phyloP scores from a whole-genome alignment of 2,329 filamentous ascomycete species.

The Botrytis cinerea region DNA sequence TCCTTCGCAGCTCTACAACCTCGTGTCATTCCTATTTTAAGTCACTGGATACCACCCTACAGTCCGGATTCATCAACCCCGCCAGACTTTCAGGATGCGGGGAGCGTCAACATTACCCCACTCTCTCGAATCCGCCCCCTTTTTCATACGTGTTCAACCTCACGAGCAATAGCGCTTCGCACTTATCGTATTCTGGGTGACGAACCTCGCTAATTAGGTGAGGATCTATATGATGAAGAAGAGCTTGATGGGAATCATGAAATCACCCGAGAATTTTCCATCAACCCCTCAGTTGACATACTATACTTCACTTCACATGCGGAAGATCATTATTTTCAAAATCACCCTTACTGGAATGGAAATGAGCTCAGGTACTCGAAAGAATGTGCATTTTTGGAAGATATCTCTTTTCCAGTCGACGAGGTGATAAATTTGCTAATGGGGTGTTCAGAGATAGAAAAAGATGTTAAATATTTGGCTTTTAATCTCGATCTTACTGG shows the following conservation, averaged over 20 bases:
- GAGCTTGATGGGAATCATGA: background rate
- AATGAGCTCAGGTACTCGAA: fast-evolving
- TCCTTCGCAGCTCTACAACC: background rate
- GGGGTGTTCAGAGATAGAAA: background rate
- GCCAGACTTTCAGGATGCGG: fast-evolving
- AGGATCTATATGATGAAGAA: background rate
- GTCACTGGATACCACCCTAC: background rate
- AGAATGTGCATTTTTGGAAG: background rate
- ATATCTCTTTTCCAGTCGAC: background rate
- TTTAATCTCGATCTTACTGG: background rate
- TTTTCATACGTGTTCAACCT: background rate
- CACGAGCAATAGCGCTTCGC: background rate
- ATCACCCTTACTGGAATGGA: background rate
- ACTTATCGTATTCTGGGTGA: background rate
- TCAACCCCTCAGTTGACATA: background rate
- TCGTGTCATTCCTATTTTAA: background rate
- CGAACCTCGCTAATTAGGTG: background rate
- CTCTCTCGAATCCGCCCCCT: background rate
- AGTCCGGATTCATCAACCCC: background rate
- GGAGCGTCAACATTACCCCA: background rate
- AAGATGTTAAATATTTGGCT: background rate
- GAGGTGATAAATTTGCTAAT: background rate
- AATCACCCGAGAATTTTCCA: background rate
- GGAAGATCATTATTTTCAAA: background rate
- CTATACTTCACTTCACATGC: background rate